Evolutionary conservation across 495 filamentous ascomycete species (phyloP).

Genomic region (Hyaloscypha bicolor): DNA sequence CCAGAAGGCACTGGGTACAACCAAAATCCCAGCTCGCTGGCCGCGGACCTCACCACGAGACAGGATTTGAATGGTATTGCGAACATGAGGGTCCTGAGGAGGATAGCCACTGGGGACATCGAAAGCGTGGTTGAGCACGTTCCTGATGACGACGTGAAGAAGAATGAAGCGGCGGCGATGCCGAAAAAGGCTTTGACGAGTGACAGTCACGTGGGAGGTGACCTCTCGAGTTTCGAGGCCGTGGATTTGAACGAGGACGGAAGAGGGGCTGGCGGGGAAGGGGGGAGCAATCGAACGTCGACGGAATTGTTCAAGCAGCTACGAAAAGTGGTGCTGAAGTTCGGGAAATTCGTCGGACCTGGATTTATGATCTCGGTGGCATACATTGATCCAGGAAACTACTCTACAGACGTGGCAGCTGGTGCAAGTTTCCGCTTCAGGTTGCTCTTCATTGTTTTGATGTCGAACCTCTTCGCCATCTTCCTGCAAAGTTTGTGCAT

Average conservation of each 20-base stretch:
- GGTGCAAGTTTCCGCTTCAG: constrained; percentile 65
- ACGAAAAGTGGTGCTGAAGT: constrained; percentile 56
- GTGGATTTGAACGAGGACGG: neutral
- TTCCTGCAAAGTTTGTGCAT: constrained; percentile 81
- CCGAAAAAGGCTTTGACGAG: constrained; percentile 4
- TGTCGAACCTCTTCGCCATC: constrained; percentile 85
- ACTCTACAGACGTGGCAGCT: constrained; percentile 80
- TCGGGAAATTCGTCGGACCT: constrained; percentile 78
- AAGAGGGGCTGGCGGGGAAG: constrained; percentile 7
- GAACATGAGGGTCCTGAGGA: constrained; percentile 49
- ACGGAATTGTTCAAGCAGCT: constrained; percentile 32
- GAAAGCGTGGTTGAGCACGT: constrained; percentile 26
- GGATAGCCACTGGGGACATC: constrained; percentile 33
- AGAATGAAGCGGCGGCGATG: constrained; percentile 10
- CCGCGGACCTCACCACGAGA: constrained; percentile 55
- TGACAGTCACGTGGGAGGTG: constrained; percentile 18
- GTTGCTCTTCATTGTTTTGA: constrained; percentile 77
- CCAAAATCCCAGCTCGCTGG: constrained; percentile 56
- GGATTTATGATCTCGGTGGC: constrained; percentile 64
- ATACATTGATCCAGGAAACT: constrained; percentile 84
- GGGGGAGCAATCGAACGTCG: neutral
- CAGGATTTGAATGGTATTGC: constrained; percentile 60
- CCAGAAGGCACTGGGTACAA: constrained; percentile 53
- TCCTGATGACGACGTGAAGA: constrained; percentile 23
- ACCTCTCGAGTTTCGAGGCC: constrained; percentile 12